phyloP scores from a whole-genome alignment of 768 basidiomycete genomes.

The Porpolomopsis calyptriformis region DNA sequence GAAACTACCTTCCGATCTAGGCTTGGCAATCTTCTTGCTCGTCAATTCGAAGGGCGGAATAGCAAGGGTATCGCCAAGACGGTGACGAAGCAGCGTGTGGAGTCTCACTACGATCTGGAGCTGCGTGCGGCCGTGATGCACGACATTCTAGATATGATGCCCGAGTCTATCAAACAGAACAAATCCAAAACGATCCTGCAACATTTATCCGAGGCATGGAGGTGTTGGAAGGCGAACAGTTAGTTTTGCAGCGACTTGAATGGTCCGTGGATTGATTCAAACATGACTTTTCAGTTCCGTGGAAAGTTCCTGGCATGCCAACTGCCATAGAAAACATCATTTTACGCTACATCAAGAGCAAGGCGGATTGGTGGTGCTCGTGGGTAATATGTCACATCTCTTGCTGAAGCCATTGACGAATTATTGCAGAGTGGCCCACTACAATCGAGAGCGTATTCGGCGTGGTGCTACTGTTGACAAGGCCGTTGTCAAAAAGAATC shows the following conservation, averaged over 20 bases:
- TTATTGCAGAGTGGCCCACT: constrained; percentile 71
- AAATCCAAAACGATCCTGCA: constrained; percentile 99
- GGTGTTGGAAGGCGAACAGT: constrained; percentile 94
- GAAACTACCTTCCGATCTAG: constrained; percentile 19
- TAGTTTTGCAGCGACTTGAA: constrained; percentile 17
- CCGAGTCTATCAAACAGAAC: constrained; percentile 97
- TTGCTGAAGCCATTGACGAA: not conserved
- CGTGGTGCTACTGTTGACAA: constrained; percentile 97
- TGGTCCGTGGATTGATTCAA: constrained; percentile 2
- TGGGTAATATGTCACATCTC: constrained; percentile 30
- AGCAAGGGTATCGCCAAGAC: constrained; percentile 95
- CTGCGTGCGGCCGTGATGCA: constrained; percentile 98
- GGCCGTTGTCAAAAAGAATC: constrained; percentile 97
- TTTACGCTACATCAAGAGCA: constrained; percentile 96
- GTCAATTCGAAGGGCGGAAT: constrained; percentile 98
- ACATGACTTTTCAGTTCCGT: constrained; percentile 83
- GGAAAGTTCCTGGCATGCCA: constrained; percentile 99
- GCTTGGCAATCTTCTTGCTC: constrained; percentile 92
- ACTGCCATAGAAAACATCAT: constrained; percentile 99
- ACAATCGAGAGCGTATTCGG: constrained; percentile 94
- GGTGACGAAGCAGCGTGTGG: constrained; percentile 97
- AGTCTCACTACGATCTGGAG: constrained; percentile 97
- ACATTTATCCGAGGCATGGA: constrained; percentile 96
- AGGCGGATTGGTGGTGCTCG: constrained; percentile 99
- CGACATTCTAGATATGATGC: constrained; percentile 99